These are phyloP conservation scores for Immersiella caudata DNA, from an alignment of 495 filamentous ascomycete species.

Conservation along the genomic window DNA sequence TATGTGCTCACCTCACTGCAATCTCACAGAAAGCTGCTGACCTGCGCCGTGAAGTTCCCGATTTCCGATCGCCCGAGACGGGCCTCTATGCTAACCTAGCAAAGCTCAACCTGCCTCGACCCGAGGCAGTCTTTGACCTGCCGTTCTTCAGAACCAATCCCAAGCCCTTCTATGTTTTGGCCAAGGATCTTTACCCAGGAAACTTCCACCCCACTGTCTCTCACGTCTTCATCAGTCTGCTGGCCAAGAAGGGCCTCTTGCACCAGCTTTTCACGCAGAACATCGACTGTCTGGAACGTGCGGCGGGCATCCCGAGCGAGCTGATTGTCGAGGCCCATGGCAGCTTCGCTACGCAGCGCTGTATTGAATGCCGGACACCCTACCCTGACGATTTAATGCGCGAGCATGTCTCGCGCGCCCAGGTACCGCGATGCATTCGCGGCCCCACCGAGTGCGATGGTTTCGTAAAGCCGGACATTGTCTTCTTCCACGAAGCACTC, in stretches of 20 bases:
- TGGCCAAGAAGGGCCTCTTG: slow-evolving; percentile 75
- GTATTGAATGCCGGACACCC: slow-evolving; percentile 78
- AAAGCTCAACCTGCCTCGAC: slow-evolving; percentile 78
- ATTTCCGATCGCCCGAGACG: slow-evolving; percentile 76
- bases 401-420: slow-evolving; percentile 59
- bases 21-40: slow-evolving; percentile 24
- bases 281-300: slow-evolving; percentile 90
- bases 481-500: slow-evolving; percentile 84
- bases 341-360: slow-evolving; percentile 85
- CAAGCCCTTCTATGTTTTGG: slow-evolving; percentile 86
- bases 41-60: slow-evolving; percentile 55
- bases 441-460: slow-evolving; percentile 62
- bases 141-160: slow-evolving; percentile 83
- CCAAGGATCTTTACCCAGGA: slow-evolving; percentile 91
- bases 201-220: slow-evolving; percentile 83
- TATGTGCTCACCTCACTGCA: slow-evolving; percentile 35
- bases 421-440: slow-evolving; percentile 67
- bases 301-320: slow-evolving; percentile 79
- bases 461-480: slow-evolving; percentile 94
- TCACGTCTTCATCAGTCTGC: slow-evolving; percentile 75
- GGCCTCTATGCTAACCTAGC: slow-evolving; percentile 84
- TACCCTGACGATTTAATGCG: slow-evolving; percentile 77
- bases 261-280: slow-evolving; percentile 95
- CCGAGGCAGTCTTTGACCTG: slow-evolving; percentile 82
- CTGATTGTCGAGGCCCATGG: slow-evolving; percentile 93